Conservation (phyloP, 352 stramenopile species). For the Pythium angustatum region DNA sequence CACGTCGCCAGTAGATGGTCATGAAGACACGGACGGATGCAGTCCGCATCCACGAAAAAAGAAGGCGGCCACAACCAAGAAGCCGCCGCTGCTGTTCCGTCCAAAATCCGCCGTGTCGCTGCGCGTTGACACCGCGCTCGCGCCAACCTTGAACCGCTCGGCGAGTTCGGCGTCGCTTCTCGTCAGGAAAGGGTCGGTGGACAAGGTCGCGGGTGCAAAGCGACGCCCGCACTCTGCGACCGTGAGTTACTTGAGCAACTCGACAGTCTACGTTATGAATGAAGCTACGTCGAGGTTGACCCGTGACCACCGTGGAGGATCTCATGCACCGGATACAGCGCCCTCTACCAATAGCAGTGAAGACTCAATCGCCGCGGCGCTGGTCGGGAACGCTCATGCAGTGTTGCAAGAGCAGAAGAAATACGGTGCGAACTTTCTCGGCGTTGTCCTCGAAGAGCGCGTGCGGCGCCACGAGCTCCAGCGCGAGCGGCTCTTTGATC, state of each 20-base stretch:
- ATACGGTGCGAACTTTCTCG: constrained; percentile 35
- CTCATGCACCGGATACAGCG: neutral
- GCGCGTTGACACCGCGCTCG: constrained; percentile 26
- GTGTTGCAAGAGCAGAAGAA: constrained; percentile 21
- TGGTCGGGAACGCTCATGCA: constrained; percentile 8
- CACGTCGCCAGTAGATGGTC: neutral
- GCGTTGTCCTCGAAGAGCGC: constrained; percentile 44
- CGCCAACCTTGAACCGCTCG: constrained; percentile 2
- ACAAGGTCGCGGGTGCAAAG: constrained; percentile 48
- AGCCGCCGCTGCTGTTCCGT: constrained; percentile 18
- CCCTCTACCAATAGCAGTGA: constrained; percentile 1
- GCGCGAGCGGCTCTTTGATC: constrained; percentile 31
- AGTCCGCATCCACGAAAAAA: neutral
- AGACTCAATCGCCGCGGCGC: neutral
- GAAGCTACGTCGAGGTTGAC: neutral
- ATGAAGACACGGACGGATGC: neutral
- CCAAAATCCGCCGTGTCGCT: constrained; percentile 29
- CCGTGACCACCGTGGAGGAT: neutral
- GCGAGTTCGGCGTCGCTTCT: constrained; percentile 17
- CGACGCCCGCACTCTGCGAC: constrained; percentile 52
- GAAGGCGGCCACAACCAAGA: constrained; percentile 5
- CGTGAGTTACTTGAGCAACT: constrained; percentile 51
- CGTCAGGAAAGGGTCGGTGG: neutral
- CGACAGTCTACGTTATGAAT: constrained; percentile 58
- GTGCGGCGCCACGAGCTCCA: constrained; percentile 34